A percentile compares a stretch with the other conserved stretches of the same genome.
phyloP scores from a whole-genome alignment of 768 basidiomycete genomes.

The Serendipita vermifera region DNA sequence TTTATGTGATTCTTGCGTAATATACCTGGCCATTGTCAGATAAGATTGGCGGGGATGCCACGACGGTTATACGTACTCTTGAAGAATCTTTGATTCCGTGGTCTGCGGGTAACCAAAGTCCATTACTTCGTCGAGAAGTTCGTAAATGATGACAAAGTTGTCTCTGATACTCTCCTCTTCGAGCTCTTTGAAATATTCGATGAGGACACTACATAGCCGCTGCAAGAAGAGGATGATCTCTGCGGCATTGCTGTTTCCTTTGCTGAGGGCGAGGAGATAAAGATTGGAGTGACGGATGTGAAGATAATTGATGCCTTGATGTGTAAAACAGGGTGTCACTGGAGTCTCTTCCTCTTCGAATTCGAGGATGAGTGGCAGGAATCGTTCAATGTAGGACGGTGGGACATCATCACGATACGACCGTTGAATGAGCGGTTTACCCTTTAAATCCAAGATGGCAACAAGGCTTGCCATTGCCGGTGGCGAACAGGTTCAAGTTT shows the following conservation, averaged over 20 bases:
- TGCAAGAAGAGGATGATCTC: conserved; percentile 96
- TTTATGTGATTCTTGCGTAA: conserved; percentile 97
- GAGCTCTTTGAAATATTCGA: conserved; percentile 99
- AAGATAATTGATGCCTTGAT: conserved; percentile 94
- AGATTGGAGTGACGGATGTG: conserved; percentile 97
- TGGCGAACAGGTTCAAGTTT: neutral
- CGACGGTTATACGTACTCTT: conserved; percentile 49
- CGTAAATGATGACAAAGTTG: conserved; percentile 99
- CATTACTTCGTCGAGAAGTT: conserved; percentile 99
- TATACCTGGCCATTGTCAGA: conserved; percentile 47
- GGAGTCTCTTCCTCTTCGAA: conserved; percentile 96
- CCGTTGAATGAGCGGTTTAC: conserved; percentile 92
- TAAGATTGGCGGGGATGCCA: neutral
- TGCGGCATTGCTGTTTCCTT: conserved; percentile 88
- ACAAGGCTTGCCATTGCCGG: conserved; percentile 52
- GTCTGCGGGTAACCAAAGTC: conserved; percentile 99
- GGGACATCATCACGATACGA: conserved; percentile 95
- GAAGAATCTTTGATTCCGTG: conserved; percentile 97
- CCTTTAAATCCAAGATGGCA: conserved; percentile 95
- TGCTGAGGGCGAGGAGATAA: conserved; percentile 89
- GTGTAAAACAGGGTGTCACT: conserved; percentile 91
- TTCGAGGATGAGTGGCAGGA: conserved; percentile 84
- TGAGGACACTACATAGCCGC: conserved; percentile 77
- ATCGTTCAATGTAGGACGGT: conserved; percentile 77
- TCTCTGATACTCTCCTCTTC: conserved; percentile 98